Evolutionary conservation across 192 early-diverging fungal genomes (phyloP).

Genomic region (Rhizophagus prolifer): DNA sequence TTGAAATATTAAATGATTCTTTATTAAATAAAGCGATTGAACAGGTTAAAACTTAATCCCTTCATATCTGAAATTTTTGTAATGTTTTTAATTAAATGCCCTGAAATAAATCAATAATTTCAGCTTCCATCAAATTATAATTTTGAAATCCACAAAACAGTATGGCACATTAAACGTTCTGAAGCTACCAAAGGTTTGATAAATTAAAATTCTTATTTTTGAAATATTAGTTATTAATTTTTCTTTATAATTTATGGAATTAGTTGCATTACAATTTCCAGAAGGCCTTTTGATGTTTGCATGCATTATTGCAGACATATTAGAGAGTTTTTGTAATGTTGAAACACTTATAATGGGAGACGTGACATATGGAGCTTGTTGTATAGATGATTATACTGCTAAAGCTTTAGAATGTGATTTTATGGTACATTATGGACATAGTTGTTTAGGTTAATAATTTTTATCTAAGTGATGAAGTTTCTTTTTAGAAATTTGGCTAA

Average conservation of each 20-base stretch:
- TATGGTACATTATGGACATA: conserved; percentile 97
- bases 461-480: conserved; percentile 3
- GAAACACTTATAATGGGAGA: conserved; percentile 98
- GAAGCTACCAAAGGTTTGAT: conserved; percentile 67
- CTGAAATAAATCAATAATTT: not conserved
- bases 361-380: conserved; percentile 99
- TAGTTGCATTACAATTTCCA: conserved; percentile 94
- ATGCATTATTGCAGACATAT: conserved; percentile 88
- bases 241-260: conserved; percentile 4
- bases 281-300: conserved; percentile 96
- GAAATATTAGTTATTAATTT: not conserved
- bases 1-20: conserved; percentile 78
- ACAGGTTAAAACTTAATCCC: conserved; percentile 41
- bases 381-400: conserved; percentile 96
- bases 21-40: conserved; percentile 83
- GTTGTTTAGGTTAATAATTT: conserved; percentile 72
- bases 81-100: conserved; percentile 26
- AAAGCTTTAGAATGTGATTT: conserved; percentile 92
- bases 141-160: conserved; percentile 98
- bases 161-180: conserved; percentile 82
- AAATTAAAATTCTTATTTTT: not conserved
- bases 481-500: not conserved
- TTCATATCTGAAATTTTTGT: conserved; percentile 11
- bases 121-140: conserved; percentile 93
- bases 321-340: conserved; percentile 82